Base-by-base conservation (phyloP, 345 rosid genomes). In the Barbarea vulgaris region DNA sequence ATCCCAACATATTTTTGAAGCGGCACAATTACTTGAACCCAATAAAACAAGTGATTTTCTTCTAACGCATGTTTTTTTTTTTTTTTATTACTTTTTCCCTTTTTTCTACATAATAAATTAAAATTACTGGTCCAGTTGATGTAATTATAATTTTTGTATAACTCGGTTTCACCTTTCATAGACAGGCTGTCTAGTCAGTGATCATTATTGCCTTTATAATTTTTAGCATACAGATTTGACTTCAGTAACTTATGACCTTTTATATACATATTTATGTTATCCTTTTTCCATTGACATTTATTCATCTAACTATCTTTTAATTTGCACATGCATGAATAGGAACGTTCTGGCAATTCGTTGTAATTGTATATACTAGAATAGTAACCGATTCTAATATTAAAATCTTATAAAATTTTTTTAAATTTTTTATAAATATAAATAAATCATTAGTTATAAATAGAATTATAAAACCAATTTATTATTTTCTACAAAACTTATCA, bases 171-270 rank as follows among this genome's bases (percentile, higher is more conserved):
- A 69, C 5, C 65, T 56, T 56, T 57, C 55, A 27, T 18, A 17
- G 51, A 57, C 74, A 69, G 21, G 31, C 74, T 69, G 54, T 57
- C 74, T 57, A 69, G 42, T 28, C 19, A 42, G 74, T 57, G 30
- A 69, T 56, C 74, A 69, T 56, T 41, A 17, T 42, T 42, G 15
- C 30, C 21, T 42, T 57, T 9, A 56, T 14, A 42, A 36, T 15
- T 36, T 36, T 37, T 10, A 67, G 52, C 58, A 66, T 21, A 33
- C 15, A 33, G 9, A 33, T 37, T 53, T 25, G 37, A 68, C 52
- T 53, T 53, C 25, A 68, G 37, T 68, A 53, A 68, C 50, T 53
- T 67, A 34, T 36, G 47, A 50, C 44, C 8, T 28, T 63, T 13
- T 31, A 27, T 28, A 14, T 57, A 30, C n/a, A 56, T 3, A 37